Conservation (phyloP, 129 eudicot genomes). For the Mikania micrantha region DNA sequence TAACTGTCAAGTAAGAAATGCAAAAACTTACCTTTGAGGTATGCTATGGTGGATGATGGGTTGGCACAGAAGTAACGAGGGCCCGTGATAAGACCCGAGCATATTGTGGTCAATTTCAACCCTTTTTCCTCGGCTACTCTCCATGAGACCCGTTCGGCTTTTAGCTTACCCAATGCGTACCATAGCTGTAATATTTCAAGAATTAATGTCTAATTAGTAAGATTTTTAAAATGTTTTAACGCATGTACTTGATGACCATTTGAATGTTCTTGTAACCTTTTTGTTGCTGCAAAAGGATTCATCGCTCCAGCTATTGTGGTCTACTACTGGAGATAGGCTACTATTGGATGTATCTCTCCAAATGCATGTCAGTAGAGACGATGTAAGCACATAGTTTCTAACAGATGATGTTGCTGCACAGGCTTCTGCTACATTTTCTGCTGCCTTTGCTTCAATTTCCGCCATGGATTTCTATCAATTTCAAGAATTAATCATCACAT, state of each 20-base stretch:
- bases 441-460: slow-evolving; percentile 62
- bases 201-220: neutral
- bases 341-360: slow-evolving; percentile 46
- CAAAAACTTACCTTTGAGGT: slow-evolving; percentile 50
- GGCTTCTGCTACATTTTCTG: slow-evolving; percentile 55
- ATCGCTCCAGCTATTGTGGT: slow-evolving; percentile 68
- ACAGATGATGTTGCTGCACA: slow-evolving; percentile 57
- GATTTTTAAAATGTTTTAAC: neutral
- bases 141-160: slow-evolving; percentile 70
- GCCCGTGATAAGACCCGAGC: slow-evolving; percentile 71
- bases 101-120: slow-evolving; percentile 50
- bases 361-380: slow-evolving; percentile 63
- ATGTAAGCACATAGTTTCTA: slow-evolving; percentile 62
- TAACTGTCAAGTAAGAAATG: neutral
- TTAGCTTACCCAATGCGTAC: slow-evolving; percentile 74
- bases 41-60: slow-evolving; percentile 69
- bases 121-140: slow-evolving; percentile 48
- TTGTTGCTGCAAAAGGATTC: slow-evolving; percentile 52
- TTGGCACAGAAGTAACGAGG: slow-evolving; percentile 40
- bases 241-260: neutral
- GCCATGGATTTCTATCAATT: slow-evolving; percentile 61
- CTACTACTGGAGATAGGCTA: slow-evolving; percentile 27
- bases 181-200: slow-evolving; percentile 41
- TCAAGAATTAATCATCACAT: neutral
- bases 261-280: slow-evolving; percentile 40